Conservation (phyloP, 2,329 filamentous ascomycete species). For the Ophiocordyceps camponoti-leonardi region DNA sequence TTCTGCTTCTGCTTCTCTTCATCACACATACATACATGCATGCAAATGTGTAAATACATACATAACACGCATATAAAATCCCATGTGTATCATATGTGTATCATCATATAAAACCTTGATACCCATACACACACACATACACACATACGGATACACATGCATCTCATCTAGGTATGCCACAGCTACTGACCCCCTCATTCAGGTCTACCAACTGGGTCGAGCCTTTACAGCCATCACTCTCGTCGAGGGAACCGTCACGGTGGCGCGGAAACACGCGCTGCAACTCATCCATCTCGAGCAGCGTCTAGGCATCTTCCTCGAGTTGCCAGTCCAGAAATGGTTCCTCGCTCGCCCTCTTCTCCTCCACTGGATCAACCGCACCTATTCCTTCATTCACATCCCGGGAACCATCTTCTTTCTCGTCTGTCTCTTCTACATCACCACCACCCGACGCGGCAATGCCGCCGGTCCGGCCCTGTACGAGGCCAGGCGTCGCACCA, state of each 20-base stretch:
- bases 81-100: too few relatives aligned
- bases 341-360: slow-evolving; percentile 34
- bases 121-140: too few relatives aligned
- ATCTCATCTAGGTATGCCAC: too few relatives aligned
- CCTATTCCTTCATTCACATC: slow-evolving; percentile 65
- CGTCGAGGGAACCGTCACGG: slow-evolving; percentile 48
- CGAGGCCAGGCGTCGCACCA: slow-evolving; percentile 37
- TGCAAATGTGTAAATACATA: too few relatives aligned
- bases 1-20: too few relatives aligned
- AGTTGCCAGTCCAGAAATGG: slow-evolving; percentile 41
- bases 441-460: slow-evolving; percentile 30
- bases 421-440: slow-evolving; percentile 50
- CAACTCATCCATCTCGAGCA: slow-evolving; percentile 52
- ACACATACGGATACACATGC: background rate
- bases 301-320: slow-evolving; percentile 44
- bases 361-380: slow-evolving; percentile 53
- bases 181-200: too few relatives aligned
- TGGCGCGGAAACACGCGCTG: slow-evolving; percentile 51
- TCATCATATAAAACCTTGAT: too few relatives aligned
- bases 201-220: slow-evolving; percentile 61
- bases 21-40: too few relatives aligned
- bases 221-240: slow-evolving; percentile 55
- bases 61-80: too few relatives aligned
- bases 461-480: slow-evolving; percentile 27
- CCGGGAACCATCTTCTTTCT: slow-evolving; percentile 63